Percentiles rank a stretch among this genome's conserved stretches.
phyloP scores from a whole-genome alignment of 768 basidiomycete genomes.

The Baorangia bicolor region DNA sequence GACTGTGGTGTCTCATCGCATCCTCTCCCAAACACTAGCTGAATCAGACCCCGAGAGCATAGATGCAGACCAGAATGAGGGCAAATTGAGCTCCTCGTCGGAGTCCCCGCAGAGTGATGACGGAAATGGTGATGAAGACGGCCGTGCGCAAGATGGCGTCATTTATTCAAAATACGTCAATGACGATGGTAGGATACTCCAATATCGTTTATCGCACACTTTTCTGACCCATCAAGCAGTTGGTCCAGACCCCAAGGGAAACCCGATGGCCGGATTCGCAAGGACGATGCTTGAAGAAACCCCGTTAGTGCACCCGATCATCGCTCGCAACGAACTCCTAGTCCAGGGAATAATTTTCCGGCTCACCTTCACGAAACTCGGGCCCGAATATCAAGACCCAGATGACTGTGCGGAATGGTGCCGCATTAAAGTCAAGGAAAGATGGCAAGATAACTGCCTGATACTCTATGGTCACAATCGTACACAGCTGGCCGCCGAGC shows the following conservation, averaged over 20 bases:
- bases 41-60: background rate
- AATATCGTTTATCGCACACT: background rate
- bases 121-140: background rate
- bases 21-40: background rate
- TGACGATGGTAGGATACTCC: background rate
- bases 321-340: background rate
- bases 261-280: background rate
- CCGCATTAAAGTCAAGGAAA: background rate
- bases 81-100: background rate
- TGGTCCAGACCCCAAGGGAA: background rate
- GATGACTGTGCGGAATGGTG: constrained; percentile 1
- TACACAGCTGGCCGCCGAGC: background rate
- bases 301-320: background rate
- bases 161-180: background rate
- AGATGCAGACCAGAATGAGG: background rate
- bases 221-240: background rate
- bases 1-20: background rate
- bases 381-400: background rate
- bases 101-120: background rate
- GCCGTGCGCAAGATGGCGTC: background rate
- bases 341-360: background rate
- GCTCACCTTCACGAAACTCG: background rate
- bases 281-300: background rate
- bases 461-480: constrained; percentile 1
- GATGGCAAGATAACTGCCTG: background rate